Percentiles rank a stretch among this genome's conserved stretches.
Conservation (phyloP, 2,329 filamentous ascomycete species). For the Penicillium sp. region DNA sequence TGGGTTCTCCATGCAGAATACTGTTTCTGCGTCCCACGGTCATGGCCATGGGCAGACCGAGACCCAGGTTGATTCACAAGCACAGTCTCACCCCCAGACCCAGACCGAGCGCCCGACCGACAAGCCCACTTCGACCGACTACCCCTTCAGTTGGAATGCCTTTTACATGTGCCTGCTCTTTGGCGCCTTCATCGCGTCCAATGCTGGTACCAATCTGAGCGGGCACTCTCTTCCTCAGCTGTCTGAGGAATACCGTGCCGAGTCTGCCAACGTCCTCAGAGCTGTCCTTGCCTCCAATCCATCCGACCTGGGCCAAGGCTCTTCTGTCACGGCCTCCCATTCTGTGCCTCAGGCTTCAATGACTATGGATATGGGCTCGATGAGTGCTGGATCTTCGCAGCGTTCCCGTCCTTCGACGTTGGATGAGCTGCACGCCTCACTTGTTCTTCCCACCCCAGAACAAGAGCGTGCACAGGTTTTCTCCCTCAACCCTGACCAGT, state of each 20-base stretch:
- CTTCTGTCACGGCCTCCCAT: conserved; percentile 28
- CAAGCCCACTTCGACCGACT: conserved; percentile 54
- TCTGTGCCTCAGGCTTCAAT: conserved; percentile 25
- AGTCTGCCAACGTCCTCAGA: conserved; percentile 44
- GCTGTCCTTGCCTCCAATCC: conserved; percentile 41
- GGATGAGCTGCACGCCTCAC: conserved; percentile 59
- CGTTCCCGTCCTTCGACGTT: conserved; percentile 40
- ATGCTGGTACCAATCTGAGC: conserved; percentile 55
- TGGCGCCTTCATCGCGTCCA: conserved; percentile 91
- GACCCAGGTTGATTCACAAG: conserved; percentile 9
- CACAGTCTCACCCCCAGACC: conserved; percentile 24
- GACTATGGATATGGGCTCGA: conserved; percentile 36
- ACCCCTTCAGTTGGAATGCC: conserved; percentile 60
- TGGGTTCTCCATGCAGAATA: conserved; percentile 46
- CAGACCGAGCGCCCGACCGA: conserved; percentile 27
- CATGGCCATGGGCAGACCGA: conserved; percentile 1
- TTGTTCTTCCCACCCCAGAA: conserved; percentile 71
- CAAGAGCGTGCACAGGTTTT: conserved; percentile 87
- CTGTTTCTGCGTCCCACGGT: conserved; percentile 24
- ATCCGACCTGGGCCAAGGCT: conserved; percentile 49
- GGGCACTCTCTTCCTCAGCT: conserved; percentile 50
- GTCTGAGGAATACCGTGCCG: conserved; percentile 43
- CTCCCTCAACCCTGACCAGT: conserved; percentile 77
- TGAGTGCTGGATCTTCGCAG: conserved; percentile 23
- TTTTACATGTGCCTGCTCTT: conserved; percentile 95